phyloP scores from a whole-genome alignment of 495 filamentous ascomycete species.

The Penicillium paradoxum region DNA sequence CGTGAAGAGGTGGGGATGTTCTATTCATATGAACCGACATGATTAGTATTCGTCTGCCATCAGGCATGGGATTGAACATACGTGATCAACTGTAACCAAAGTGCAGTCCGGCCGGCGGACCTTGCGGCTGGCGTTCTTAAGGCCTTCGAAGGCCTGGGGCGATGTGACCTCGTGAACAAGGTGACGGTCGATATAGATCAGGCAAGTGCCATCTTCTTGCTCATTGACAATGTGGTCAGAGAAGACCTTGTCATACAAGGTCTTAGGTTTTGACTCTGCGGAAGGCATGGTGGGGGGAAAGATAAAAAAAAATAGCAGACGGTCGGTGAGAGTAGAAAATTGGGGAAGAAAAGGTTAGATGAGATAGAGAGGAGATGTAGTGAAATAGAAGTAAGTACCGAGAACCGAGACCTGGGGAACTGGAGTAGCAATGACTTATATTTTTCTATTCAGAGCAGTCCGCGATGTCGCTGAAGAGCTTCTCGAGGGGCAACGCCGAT shows the following conservation, averaged over 20 bases:
- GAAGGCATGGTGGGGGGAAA: slow-evolving; percentile 62
- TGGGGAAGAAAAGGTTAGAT: neutral
- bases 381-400: slow-evolving; percentile 5
- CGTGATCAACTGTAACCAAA: slow-evolving; percentile 92
- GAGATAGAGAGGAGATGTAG: slow-evolving; percentile 2
- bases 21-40: slow-evolving; percentile 34
- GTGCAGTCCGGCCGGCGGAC: slow-evolving; percentile 96
- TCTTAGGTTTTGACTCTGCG: slow-evolving; percentile 71
- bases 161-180: slow-evolving; percentile 98
- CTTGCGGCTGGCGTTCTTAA: slow-evolving; percentile 77
- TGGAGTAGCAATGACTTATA: slow-evolving; percentile 20
- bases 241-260: slow-evolving; percentile 98
- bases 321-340: neutral
- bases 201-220: slow-evolving; percentile 83
- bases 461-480: slow-evolving; percentile 42
- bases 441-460: slow-evolving; percentile 19
- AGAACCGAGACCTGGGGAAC: slow-evolving; percentile 7
- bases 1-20: slow-evolving; percentile 88
- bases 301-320: neutral
- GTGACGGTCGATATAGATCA: slow-evolving; percentile 94
- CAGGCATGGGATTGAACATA: slow-evolving; percentile 44
- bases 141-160: slow-evolving; percentile 95
- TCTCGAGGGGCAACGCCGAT: slow-evolving; percentile 39
- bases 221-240: slow-evolving; percentile 89
- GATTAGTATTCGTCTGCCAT: neutral